phyloP scores from a whole-genome alignment of 257 asterid genomes.

The Solanum clarkiae region DNA sequence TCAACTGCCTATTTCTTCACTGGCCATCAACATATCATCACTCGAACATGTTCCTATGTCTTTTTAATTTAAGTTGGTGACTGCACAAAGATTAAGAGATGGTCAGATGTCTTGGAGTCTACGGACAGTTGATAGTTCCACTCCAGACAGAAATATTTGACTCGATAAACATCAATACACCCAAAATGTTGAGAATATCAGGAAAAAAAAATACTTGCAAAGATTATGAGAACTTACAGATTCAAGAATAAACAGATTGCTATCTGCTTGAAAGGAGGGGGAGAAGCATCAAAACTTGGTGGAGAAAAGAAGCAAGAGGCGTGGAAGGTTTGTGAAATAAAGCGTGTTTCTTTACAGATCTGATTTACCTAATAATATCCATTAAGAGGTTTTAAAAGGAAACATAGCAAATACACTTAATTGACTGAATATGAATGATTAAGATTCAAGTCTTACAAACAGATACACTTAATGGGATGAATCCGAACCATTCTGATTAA shows the following conservation, averaged over 20 bases:
- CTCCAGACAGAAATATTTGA: not conserved
- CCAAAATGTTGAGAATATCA: not conserved
- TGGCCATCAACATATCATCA: not conserved
- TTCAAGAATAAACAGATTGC: not conserved
- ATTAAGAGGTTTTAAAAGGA: not conserved
- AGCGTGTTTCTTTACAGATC: not conserved
- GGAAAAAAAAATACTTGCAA: not conserved
- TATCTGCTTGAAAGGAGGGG: not conserved
- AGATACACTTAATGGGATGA: too few species aligned
- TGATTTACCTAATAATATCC: not conserved
- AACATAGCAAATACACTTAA: not conserved
- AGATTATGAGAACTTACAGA: not conserved
- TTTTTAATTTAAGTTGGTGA: not conserved
- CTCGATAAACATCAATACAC: not conserved
- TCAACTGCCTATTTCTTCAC: not conserved
- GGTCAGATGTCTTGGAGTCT: not conserved
- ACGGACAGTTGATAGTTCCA: not conserved
- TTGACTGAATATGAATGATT: not conserved
- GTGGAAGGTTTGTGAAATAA: not conserved
- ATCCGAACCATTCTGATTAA: too few species aligned
- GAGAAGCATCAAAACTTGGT: not conserved
- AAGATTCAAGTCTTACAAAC: not conserved
- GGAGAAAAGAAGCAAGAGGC: not conserved
- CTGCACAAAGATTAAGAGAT: not conserved
- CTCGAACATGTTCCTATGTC: not conserved